Percentiles rank a stretch among this genome's conserved stretches.
phyloP scores from a whole-genome alignment of 1,284 basidiomycete genomes.

The Chondrostereum purpureum region DNA sequence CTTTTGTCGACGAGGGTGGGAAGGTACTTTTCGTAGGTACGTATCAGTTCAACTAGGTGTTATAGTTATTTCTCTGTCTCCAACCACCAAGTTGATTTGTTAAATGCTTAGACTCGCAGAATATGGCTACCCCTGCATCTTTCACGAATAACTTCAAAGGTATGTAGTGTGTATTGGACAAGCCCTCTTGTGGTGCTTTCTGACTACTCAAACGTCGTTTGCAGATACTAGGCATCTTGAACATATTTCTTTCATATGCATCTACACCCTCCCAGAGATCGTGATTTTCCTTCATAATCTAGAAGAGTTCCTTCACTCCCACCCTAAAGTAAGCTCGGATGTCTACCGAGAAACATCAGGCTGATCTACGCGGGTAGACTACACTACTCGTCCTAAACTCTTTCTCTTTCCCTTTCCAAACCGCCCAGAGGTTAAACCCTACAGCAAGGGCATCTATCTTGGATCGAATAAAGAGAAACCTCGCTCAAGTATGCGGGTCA shows the following conservation, averaged over 20 bases:
- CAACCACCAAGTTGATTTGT: slow-evolving; percentile 2
- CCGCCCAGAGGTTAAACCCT: slow-evolving; percentile 27
- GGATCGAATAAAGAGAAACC: slow-evolving; percentile 43
- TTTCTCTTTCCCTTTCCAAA: slow-evolving; percentile 60
- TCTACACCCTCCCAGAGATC: slow-evolving; percentile 47
- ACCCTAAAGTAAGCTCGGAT: slow-evolving; percentile 36
- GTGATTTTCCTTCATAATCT: slow-evolving; percentile 55
- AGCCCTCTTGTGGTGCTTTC: too few relatives aligned
- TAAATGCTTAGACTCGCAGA: slow-evolving; percentile 52
- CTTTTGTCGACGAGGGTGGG: slow-evolving; percentile 38
- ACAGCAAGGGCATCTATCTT: slow-evolving; percentile 37
- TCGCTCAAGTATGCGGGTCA: slow-evolving; percentile 43
- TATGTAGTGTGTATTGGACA: too few relatives aligned
- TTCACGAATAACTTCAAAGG: slow-evolving; percentile 36
- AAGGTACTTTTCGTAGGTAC: slow-evolving; percentile 60
- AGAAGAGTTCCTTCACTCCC: slow-evolving; percentile 34
- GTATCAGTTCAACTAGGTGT: too few relatives aligned
- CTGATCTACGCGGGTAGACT: slow-evolving; percentile 19
- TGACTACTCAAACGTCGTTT: too few relatives aligned
- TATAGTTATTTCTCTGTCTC: too few relatives aligned
- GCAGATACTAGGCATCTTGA: slow-evolving; percentile 17
- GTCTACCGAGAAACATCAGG: neutral
- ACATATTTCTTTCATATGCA: slow-evolving; percentile 37
- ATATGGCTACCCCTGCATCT: slow-evolving; percentile 47
- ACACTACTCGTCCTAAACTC: slow-evolving; percentile 60